Base-by-base conservation (phyloP, 345 rosid species). In the Hibiscus trionum region DNA sequence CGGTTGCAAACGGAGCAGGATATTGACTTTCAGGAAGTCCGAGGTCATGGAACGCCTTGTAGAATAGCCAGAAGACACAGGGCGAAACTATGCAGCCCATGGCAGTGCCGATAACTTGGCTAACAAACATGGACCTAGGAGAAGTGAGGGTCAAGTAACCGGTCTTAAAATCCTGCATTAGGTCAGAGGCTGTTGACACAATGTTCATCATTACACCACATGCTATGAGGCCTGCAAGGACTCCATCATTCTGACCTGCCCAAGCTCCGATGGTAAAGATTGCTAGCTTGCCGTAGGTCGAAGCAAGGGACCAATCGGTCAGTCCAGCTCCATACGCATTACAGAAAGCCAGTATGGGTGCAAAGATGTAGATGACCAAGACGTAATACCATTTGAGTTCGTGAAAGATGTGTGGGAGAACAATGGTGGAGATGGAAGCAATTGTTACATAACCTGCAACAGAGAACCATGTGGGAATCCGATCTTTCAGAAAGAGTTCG, bases 181-280 rank as follows among this genome's bases (percentile, higher is more conserved):
- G 59, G 59, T 55, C 98, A 1, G 98, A 88, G 44, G 98, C 93
- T 2, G 96, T 93, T 0, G 96, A 81, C 15, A 93, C 95, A n/a
- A 90, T 93, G 78, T 86, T 88, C 96, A 90, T 93, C 93, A 90
- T 90, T 49, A 93, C 95, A 31, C 96, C 98, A 72, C 98, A 93
- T 0, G 95, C 89, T 26, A 91, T 90, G 37, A 90, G 78, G 16
- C 98, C 95, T 4, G 98, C 96, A 0, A 93, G 79, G 68, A 93
- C 87, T 24, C 96, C 93, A 7, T 90, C 96, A 1, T 88, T 83
- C 1, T 77, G 64, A 0, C 96, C 98, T 1, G 90, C 93, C 96
- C 90, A 87, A 12, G 93, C 84, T 5, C 96, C 93, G 0, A 90
- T 79, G 16, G 78, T 80, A 73, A 90, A 87, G 76, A 92, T 90